Evolutionary conservation across 2,329 filamentous ascomycete genomes (phyloP), one percentile per base, ranked within the genome.

Genomic region (Fusarium verticillioides): DNA sequence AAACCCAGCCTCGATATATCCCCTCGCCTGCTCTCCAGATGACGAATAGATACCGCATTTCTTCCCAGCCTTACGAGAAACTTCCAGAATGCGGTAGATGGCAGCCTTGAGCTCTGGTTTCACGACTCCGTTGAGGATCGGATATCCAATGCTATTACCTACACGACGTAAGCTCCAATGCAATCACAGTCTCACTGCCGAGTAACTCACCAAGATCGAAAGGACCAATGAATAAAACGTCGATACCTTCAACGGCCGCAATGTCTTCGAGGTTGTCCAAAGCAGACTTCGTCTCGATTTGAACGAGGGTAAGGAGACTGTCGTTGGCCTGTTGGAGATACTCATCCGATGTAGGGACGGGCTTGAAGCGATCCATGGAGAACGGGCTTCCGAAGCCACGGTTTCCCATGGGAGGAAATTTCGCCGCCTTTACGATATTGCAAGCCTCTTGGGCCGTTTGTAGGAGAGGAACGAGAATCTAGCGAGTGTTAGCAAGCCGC

Each of bases 271-370:
- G 18, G n/a, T 49, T 66, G 4, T 67, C 53, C 0, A 69, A 58
- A 3, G 66, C 66, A 9, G 57, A 53, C 32, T 21, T 50, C 10
- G 66, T 69, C 42, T 69, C 66, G 7, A 69, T 68, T 54, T 69
- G 64, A 4, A 69, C 58, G 1, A 69, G 23, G 3, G 58, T 69
- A 16, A 69, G 40, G 21, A 69, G 39, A 26, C 46, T 53, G n/a
- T 50, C 36, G 23, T 63, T 69, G 12, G 66, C 66, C 7, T 63
- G 63, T 6, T 68, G 64, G 9, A 69, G 44, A 28, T 69, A 69
- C 32, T 63, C 66, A 47, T 67, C 58, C 18, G 46, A 54, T 7
- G 63, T 54, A 18, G 58, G 66, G 40, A 47, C 32, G 10, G 66
- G 58, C 13, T 63, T 53, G n/a, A 69, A 68, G 28, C 63, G 23